Base-by-base conservation (phyloP, 1,284 basidiomycete species). In the Schizophyllum amplum region DNA sequence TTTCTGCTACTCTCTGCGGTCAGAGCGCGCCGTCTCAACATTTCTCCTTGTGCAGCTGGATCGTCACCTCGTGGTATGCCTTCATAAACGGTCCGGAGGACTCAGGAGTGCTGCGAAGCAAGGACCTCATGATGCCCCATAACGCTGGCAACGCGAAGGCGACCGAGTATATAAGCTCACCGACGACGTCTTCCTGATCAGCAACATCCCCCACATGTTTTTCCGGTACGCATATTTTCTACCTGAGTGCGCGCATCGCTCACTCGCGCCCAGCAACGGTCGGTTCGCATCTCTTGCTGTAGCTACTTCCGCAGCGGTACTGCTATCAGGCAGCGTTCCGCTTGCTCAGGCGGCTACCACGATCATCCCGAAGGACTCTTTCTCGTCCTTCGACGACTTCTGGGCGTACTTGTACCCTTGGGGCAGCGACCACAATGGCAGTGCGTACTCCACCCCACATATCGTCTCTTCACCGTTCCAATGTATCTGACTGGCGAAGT, bases 341-440 rank as follows among this genome's bases (percentile, higher is more conserved):
- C 25, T 55, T 54, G 13, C 67, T 65, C 55, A 61, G 51, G 72
- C 71, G 4, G 68, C 65, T 20, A 73, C 70, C 3, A 74, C 72
- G 0, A 71, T 75, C 48, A 73, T 76, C 23, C 75, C 75, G 0
- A 64, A 68, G 5, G 67, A 61, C 21, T 75, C 73, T 1, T 75
- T 77, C 63, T 63, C 69, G 1, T 64, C 64, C 4, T 69, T 77
- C 27, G 71, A 75, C 58, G 67, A 59, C 20, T 75, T 69, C 57
- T 76, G 72, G 73, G 66, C 63, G 33, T 75, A 75, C 56, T 65
- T 75, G n/a, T 76, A 75, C 56, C 74, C 75, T 5, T 76, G 75
- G 75, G 75, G 75, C 4, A 72, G 72, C 27, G 75, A 76, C 51
- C 75, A 77, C 62, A 77, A 77, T 54, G 75, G 75, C 55, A 73